These are phyloP conservation scores for Pseudogymnoascus sp. DNA, from an alignment of 2,329 filamentous ascomycete species.

Conservation along the genomic window DNA sequence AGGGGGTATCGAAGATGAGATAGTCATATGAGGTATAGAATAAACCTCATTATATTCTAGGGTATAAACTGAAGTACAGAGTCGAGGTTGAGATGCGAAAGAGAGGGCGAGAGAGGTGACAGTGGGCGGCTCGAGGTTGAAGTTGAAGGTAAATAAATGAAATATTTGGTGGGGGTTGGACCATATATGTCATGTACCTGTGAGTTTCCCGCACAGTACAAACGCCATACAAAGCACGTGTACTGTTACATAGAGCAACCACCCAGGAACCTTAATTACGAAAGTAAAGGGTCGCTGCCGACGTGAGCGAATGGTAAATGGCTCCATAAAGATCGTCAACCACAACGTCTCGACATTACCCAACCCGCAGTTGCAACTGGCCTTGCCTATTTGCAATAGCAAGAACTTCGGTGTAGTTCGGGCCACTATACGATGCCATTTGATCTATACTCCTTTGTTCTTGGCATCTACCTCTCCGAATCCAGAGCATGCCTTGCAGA, in stretches of 20 bases:
- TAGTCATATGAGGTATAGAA: not conserved
- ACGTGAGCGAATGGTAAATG: conserved; percentile 1
- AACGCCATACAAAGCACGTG: not conserved
- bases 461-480: conserved; percentile 2
- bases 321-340: conserved; percentile 4
- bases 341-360: not conserved
- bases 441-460: not conserved
- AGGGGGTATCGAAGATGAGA: not conserved
- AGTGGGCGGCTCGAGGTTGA: not conserved
- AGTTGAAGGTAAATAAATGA: conserved; percentile 6
- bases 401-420: not conserved
- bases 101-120: not conserved
- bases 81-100: not conserved
- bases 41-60: not conserved
- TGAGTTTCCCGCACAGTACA: not conserved
- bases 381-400: conserved; percentile 2
- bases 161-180: conserved; percentile 5
- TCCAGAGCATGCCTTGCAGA: conserved; percentile 2
- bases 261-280: conserved; percentile 5
- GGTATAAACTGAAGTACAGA: not conserved
- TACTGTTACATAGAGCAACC: not conserved
- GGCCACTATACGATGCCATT: not conserved
- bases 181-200: not conserved
- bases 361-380: not conserved
- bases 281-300: not conserved